Percentiles rank a stretch among this genome's conserved stretches.
Conservation (phyloP, 2,329 filamentous ascomycete species). For the Aspergillus sp. region DNA sequence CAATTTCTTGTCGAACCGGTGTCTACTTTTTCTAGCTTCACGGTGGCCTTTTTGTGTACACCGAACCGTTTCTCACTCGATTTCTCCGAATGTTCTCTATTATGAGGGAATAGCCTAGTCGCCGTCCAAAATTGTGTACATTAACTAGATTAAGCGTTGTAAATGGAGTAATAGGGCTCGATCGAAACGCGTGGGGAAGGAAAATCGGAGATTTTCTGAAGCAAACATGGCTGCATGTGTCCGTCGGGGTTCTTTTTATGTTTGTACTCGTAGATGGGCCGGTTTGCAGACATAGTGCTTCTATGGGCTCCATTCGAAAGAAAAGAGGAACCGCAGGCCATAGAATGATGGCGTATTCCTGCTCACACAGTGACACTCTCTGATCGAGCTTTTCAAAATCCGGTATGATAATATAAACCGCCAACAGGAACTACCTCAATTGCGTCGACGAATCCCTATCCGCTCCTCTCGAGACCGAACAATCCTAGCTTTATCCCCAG, state of each 20-base stretch:
- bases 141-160: neutral
- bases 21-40: neutral
- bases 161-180: neutral
- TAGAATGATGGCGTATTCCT: no score
- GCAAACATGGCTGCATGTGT: neutral
- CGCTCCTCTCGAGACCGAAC: conserved; percentile 40
- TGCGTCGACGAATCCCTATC: conserved; percentile 31
- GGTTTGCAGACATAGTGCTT: no score
- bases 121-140: neutral
- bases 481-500: conserved; percentile 42
- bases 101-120: no score
- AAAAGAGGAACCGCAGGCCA: no score
- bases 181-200: neutral
- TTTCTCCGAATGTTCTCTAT: neutral
- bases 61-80: neutral
- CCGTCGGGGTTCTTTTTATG: no score
- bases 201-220: neutral
- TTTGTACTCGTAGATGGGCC: neutral
- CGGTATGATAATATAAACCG: no score
- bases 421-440: conserved; percentile 1
- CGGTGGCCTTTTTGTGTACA: neutral
- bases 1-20: neutral
- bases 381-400: no score
- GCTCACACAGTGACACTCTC: no score
- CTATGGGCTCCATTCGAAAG: no score